These are phyloP conservation scores for Uronychia setigera DNA, from an alignment of 73 alveolate species.

Conservation along the genomic window DNA sequence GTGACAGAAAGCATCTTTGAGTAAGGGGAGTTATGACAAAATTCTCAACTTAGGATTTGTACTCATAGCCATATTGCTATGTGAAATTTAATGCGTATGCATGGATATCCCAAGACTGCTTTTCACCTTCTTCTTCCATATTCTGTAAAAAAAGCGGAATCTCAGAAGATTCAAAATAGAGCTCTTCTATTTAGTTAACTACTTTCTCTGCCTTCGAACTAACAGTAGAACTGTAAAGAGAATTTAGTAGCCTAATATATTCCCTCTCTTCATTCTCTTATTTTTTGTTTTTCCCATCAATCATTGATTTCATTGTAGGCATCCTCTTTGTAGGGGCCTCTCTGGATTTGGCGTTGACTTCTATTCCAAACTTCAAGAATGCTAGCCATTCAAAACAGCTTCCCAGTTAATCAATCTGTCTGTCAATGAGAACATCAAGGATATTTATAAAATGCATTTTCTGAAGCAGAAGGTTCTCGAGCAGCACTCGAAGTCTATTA, in stretches of 20 bases:
- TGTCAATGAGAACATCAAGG: constrained; percentile 5
- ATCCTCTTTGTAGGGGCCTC: not conserved
- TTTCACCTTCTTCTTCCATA: not conserved
- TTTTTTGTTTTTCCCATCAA: not conserved
- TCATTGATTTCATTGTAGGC: not conserved
- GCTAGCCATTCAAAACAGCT: constrained; percentile 46
- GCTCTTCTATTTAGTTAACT: not conserved
- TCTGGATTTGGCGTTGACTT: not conserved
- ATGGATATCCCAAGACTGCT: constrained; percentile 11
- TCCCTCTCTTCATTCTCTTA: not conserved
- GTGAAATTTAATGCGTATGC: not conserved
- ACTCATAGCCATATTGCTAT: constrained; percentile 76
- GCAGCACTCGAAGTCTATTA: constrained; percentile 7
- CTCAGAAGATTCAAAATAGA: constrained; percentile 22
- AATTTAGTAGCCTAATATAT: not conserved
- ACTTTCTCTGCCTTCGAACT: not conserved
- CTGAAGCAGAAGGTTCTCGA: constrained; percentile 27
- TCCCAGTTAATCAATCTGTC: not conserved
- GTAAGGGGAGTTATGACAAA: constrained; percentile 81
- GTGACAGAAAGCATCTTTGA: constrained; percentile 66
- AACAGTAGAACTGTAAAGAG: not conserved
- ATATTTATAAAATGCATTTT: constrained; percentile 17
- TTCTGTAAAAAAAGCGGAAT: not conserved
- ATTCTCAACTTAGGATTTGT: constrained; percentile 69
- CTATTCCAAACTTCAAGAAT: constrained; percentile 17